A percentile compares a stretch with the other conserved stretches of the same genome.
phyloP scores from a whole-genome alignment of 768 basidiomycete genomes.

The Tubosaeta sp. region DNA sequence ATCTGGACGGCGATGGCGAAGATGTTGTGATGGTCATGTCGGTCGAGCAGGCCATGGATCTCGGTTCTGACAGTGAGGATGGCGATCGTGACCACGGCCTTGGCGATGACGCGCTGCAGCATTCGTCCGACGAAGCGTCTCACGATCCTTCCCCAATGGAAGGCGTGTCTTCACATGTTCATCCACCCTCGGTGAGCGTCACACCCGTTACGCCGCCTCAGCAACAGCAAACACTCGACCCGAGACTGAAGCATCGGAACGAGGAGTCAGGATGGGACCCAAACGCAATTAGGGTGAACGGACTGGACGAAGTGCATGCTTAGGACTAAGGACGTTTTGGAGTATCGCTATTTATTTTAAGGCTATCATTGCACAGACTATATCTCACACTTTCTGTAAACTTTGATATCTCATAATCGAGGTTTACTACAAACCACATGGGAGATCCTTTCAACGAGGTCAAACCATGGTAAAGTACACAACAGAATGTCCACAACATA shows the following conservation, averaged over 20 bases:
- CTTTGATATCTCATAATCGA: neutral
- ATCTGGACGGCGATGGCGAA: conserved; percentile 16
- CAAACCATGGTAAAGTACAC: no score
- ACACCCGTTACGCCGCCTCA: conserved; percentile 31
- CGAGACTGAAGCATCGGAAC: conserved; percentile 28
- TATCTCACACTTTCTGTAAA: neutral
- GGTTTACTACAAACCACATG: neutral
- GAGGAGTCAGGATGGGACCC: conserved; percentile 29
- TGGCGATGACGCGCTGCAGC: conserved; percentile 17
- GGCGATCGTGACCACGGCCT: conserved; percentile 11
- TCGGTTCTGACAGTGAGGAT: conserved; percentile 36
- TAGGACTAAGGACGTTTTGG: neutral
- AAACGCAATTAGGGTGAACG: conserved; percentile 15
- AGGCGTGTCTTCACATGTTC: conserved; percentile 26
- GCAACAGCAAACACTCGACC: conserved; percentile 21
- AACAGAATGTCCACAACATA: no score
- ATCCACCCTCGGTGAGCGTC: conserved; percentile 26
- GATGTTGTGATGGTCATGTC: conserved; percentile 35
- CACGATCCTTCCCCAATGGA: conserved; percentile 32
- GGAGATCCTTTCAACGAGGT: no score
- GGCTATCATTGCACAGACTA: conserved; percentile 10
- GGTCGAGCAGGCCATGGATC: conserved; percentile 43
- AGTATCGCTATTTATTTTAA: conserved; percentile 16
- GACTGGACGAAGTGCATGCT: conserved; percentile 16
- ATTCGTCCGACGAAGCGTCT: conserved; percentile 27